A percentile compares a stretch with the other conserved stretches of the same genome.
Conservation (phyloP, 306 rosid genomes). For the Citrullus colocynthis region DNA sequence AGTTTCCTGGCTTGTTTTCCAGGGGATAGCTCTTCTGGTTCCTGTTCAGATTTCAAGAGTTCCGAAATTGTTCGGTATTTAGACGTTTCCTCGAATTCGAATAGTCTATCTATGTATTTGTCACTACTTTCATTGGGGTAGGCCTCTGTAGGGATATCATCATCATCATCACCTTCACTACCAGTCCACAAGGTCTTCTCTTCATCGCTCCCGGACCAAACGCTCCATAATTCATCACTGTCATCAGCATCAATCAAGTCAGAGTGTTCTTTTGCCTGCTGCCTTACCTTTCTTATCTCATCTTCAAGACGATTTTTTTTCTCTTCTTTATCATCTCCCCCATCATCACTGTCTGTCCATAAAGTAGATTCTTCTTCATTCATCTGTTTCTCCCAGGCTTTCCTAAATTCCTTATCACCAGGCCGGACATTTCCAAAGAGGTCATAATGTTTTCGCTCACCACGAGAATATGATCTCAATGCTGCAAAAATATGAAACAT, state of each 20-base stretch:
- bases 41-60: slow-evolving; percentile 57
- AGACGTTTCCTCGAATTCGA: slow-evolving; percentile 77
- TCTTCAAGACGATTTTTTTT: slow-evolving; percentile 31
- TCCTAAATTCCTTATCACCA: slow-evolving; percentile 51
- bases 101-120: slow-evolving; percentile 56
- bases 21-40: slow-evolving; percentile 70
- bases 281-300: slow-evolving; percentile 49
- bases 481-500: slow-evolving; percentile 25
- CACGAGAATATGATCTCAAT: slow-evolving; percentile 36
- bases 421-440: slow-evolving; percentile 52
- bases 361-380: slow-evolving; percentile 57
- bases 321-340: slow-evolving; percentile 28
- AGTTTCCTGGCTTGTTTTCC: slow-evolving; percentile 78
- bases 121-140: slow-evolving; percentile 70
- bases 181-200: slow-evolving; percentile 91
- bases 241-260: slow-evolving; percentile 66
- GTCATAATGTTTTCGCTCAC: slow-evolving; percentile 32
- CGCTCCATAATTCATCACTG: slow-evolving; percentile 71
- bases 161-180: slow-evolving; percentile 65
- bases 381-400: slow-evolving; percentile 62
- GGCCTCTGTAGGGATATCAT: slow-evolving; percentile 69
- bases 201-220: slow-evolving; percentile 79
- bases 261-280: slow-evolving; percentile 54
- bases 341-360: slow-evolving; percentile 79
- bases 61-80: slow-evolving; percentile 62